Base-by-base conservation (phyloP, 2,329 filamentous ascomycete species). In the Apiospora kogelbergensis region DNA sequence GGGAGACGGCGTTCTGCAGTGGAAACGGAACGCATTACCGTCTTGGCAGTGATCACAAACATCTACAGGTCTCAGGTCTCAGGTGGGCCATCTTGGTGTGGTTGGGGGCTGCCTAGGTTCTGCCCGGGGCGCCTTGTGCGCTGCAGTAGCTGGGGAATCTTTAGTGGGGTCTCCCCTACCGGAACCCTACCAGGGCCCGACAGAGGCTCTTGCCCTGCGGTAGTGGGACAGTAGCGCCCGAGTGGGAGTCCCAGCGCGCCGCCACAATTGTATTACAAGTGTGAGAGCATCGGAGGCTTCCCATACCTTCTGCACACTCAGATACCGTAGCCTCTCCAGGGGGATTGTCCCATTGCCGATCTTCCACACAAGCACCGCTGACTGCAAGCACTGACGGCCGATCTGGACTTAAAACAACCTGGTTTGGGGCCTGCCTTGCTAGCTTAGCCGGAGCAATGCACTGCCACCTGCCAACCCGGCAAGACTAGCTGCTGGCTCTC, bases 41-140 rank as follows among this genome's bases (percentile, higher is more conserved):
- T 65, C 63, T 65, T 65, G 63, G 63, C 63, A 45, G 53, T n/a
- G 53, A 60, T 60, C 30, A 60, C 53, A 60, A 60, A 60, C 53
- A 60, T 60, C 13, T 60, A 6, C 17, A 60, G 53, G 53, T 60
- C 26, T 60, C 53, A 60, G 53, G 53, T 60, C 26, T 33, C 26
- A 57, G 48, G 48, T 57, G 48, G 48, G 48, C 48, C 48, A 15
- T 7, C 4, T 57, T 33, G 30, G 17, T 37, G 26, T n/a, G 48
- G n/a, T n/a, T n/a, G n/a, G n/a, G n/a, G n/a, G n/a, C n/a, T n/a
- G n/a, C n/a, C n/a, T n/a, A n/a, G n/a, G n/a, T n/a, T n/a, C n/a
- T n/a, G n/a, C n/a, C n/a, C n/a, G n/a, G n/a, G n/a, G n/a, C n/a
- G n/a, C n/a, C n/a, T n/a, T n/a, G n/a, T n/a, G n/a, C n/a, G n/a